Evolutionary conservation across 2,329 filamentous ascomycete genomes (phyloP).

Genomic region (Paramyrothecium roridum): DNA sequence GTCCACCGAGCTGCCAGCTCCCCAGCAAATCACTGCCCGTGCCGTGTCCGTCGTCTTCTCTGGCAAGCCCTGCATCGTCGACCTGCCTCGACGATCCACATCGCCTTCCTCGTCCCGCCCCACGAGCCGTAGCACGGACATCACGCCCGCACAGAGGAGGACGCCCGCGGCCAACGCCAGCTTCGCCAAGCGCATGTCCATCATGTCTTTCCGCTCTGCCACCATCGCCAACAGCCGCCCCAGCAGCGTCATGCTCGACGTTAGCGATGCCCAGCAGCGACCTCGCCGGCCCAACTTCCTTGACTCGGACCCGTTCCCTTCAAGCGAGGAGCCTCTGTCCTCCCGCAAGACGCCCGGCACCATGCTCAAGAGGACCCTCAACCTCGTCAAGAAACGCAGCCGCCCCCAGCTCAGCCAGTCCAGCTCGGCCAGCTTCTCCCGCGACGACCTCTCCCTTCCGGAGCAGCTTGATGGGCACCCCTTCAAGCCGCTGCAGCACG

Average conservation of each 20-base stretch:
- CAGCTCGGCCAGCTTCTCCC: slow-evolving; percentile 22
- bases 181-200: slow-evolving; percentile 26
- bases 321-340: slow-evolving; percentile 28
- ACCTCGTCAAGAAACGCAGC: slow-evolving; percentile 53
- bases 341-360: slow-evolving; percentile 42
- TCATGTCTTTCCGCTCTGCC: slow-evolving; percentile 27
- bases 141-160: neutral
- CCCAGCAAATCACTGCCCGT: slow-evolving; percentile 54
- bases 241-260: slow-evolving; percentile 36
- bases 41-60: slow-evolving; percentile 57
- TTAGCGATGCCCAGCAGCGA: slow-evolving; percentile 19
- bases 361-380: slow-evolving; percentile 52
- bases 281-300: slow-evolving; percentile 44
- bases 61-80: slow-evolving; percentile 56
- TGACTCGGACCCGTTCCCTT: slow-evolving; percentile 51
- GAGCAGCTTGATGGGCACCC: neutral
- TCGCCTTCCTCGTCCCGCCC: slow-evolving; percentile 18
- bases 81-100: slow-evolving; percentile 41
- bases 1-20: slow-evolving; percentile 27
- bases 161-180: neutral
- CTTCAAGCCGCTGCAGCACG: neutral
- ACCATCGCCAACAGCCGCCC: slow-evolving; percentile 35
- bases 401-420: slow-evolving; percentile 40
- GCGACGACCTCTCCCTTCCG: slow-evolving; percentile 23
- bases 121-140: slow-evolving; percentile 2